Conservation (phyloP, 352 stramenopile genomes). For the Pythium myriotylum region DNA sequence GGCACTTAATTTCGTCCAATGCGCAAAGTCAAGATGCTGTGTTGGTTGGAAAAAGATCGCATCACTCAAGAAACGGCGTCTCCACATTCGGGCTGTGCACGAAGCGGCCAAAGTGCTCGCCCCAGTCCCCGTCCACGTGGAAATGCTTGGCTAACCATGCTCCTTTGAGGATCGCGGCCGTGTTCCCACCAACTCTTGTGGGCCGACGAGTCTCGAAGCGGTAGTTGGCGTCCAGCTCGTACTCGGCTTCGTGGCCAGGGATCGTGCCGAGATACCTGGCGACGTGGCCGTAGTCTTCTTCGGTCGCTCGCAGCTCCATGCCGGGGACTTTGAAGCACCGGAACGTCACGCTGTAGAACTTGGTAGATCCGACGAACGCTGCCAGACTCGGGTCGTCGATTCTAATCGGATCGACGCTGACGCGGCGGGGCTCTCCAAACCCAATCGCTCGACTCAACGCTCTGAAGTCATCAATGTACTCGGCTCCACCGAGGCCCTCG, state of each 20-base stretch:
- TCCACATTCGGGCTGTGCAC: background rate
- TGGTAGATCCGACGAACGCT: conserved; percentile 56
- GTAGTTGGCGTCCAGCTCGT: conserved; percentile 76
- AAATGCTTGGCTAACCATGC: conserved; percentile 82
- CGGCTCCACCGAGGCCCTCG: conserved; percentile 85
- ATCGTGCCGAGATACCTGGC: conserved; percentile 92
- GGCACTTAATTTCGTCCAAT: background rate
- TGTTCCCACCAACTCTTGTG: conserved; percentile 85
- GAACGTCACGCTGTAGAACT: conserved; percentile 90
- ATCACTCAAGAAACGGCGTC: background rate
- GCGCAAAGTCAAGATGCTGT: conserved; percentile 4
- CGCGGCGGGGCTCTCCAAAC: conserved; percentile 84
- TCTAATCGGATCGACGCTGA: conserved; percentile 66
- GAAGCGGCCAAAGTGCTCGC: conserved; percentile 69
- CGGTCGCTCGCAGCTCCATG: conserved; percentile 44
- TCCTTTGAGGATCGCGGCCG: conserved; percentile 69
- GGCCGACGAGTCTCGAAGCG: conserved; percentile 76
- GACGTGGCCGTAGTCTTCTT: conserved; percentile 93
- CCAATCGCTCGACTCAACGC: conserved; percentile 68
- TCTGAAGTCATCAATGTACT: conserved; percentile 93
- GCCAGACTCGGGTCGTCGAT: conserved; percentile 60
- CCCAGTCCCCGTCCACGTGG: conserved; percentile 77
- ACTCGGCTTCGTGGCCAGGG: conserved; percentile 45
- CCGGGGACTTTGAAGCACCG: conserved; percentile 83
- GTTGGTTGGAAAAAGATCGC: background rate